These are phyloP conservation scores for Aspergillus piperis DNA, from an alignment of 2,329 filamentous ascomycete species.

Conservation along the genomic window DNA sequence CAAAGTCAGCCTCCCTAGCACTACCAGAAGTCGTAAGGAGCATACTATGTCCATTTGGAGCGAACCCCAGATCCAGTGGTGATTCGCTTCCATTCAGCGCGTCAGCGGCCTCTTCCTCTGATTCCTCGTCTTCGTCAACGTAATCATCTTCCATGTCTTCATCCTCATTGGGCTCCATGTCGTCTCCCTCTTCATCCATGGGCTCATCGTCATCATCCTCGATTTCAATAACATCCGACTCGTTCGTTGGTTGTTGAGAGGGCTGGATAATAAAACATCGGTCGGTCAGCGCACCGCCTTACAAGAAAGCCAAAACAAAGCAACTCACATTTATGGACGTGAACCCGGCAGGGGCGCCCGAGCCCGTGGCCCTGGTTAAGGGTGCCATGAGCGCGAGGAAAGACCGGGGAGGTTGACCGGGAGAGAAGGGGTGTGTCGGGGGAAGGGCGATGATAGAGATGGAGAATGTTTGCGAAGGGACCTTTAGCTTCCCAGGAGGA, in stretches of 20 bases:
- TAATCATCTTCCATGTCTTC: slow-evolving; percentile 34
- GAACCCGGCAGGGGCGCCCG: slow-evolving; percentile 26
- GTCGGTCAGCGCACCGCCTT: slow-evolving; percentile 15
- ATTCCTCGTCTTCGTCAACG: slow-evolving; percentile 28
- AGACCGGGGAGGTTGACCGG: neutral
- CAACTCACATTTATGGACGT: slow-evolving; percentile 30
- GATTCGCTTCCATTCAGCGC: slow-evolving; percentile 32
- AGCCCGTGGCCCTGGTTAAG: slow-evolving; percentile 37
- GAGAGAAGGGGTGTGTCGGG: neutral
- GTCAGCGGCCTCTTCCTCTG: slow-evolving; percentile 29
- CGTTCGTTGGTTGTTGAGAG: slow-evolving; percentile 20
- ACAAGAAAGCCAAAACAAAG: slow-evolving; percentile 12
- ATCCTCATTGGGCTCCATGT: slow-evolving; percentile 22
- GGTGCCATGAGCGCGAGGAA: slow-evolving; percentile 40
- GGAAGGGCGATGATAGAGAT: neutral
- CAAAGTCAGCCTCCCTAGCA: slow-evolving; percentile 15
- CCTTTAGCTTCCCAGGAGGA: slow-evolving; percentile 11
- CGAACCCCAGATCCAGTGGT: slow-evolving; percentile 17
- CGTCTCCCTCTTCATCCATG: slow-evolving; percentile 20
- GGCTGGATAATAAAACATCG: slow-evolving; percentile 21
- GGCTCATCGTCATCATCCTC: slow-evolving; percentile 36
- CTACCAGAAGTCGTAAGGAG: neutral
- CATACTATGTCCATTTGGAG: slow-evolving; percentile 24
- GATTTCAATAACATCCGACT: slow-evolving; percentile 43
- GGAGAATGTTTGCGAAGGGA: neutral